A percentile compares a stretch with the other conserved stretches of the same genome.
Conservation (phyloP, 306 rosid genomes). For the Vachellia pachyceras region DNA sequence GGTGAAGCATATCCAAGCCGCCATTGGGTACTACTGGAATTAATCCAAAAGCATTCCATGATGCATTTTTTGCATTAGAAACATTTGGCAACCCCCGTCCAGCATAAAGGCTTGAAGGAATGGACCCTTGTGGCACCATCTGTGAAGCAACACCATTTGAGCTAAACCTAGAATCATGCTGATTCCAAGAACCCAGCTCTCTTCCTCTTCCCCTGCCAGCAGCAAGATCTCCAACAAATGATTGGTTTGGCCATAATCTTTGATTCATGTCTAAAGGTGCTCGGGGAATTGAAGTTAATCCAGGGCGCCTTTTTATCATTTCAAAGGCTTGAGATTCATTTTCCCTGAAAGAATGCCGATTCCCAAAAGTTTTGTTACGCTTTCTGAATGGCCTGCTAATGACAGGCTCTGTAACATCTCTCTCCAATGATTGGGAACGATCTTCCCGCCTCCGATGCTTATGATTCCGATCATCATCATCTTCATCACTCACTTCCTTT, state of each 20-base stretch:
- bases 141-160: slow-evolving; percentile 84
- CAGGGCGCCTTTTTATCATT: slow-evolving; percentile 73
- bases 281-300: slow-evolving; percentile 59
- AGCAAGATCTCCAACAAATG: slow-evolving; percentile 64
- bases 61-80: slow-evolving; percentile 75
- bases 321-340: slow-evolving; percentile 75
- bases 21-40: slow-evolving; percentile 83
- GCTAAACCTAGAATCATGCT: slow-evolving; percentile 78
- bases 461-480: slow-evolving; percentile 96
- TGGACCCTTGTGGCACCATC: slow-evolving; percentile 80
- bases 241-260: slow-evolving; percentile 67
- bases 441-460: slow-evolving; percentile 83
- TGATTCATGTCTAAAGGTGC: slow-evolving; percentile 70
- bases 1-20: slow-evolving; percentile 81
- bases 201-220: slow-evolving; percentile 93
- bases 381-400: slow-evolving; percentile 75
- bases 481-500: slow-evolving; percentile 94
- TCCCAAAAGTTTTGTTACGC: slow-evolving; percentile 71
- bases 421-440: slow-evolving; percentile 83
- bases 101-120: slow-evolving; percentile 71
- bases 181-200: slow-evolving; percentile 83
- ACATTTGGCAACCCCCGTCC: slow-evolving; percentile 88
- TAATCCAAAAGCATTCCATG: slow-evolving; percentile 91
- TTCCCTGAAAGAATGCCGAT: slow-evolving; percentile 75
- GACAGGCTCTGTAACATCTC: slow-evolving; percentile 74